Base-by-base conservation (phyloP, 352 stramenopile species). In the Elongisporangium prolatum region DNA sequence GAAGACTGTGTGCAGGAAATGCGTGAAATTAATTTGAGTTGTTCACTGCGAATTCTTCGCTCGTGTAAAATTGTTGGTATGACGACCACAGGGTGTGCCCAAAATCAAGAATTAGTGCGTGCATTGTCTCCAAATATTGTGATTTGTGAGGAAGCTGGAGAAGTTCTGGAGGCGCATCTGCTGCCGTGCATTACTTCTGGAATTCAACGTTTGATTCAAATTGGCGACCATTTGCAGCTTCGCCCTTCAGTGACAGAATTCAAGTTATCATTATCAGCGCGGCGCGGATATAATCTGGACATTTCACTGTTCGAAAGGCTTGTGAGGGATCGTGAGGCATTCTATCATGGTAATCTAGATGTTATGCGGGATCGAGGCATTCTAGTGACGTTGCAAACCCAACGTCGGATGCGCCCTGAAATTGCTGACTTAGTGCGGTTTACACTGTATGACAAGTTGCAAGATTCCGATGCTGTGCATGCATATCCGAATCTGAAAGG, bases 191-290 rank as follows among this genome's bases (percentile, higher is more conserved):
- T 93, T 38, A 74, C 72, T n/a, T 66, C 74, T 14, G 61, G 65
- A 1, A 91, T 75, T 24, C 77, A 96, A 52, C 87, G 96, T 59
- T 61, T 97, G 2, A 84, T 96, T 52, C 57, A 94, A 20, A 97
- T 97, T 67, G 89, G 87, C 20, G 89, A 96, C 58, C 89, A 97
- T 65, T 67, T 88, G 53, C 89, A 97, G 60, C 65, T 97, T 25
- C 75, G 86, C 13, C 89, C 89, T 2, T 81, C 88, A 18, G 74
- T 92, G 50, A 72, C 80, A n/a, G 73, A 78, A 22, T 84, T 92
- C 68, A 77, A 77, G 3, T 67, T 96, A 91, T 79, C 20, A 76
- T 80, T 37, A 74, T 84, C 44, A 74, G 84, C 6, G 60, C 81
- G 80, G n/a, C 47, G 72, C n/a, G 56, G 62, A 11, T 89, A 83